Evolutionary conservation across 805 yeast species (phyloP).

Genomic region (Kodamaea kaohsiungensis): DNA sequence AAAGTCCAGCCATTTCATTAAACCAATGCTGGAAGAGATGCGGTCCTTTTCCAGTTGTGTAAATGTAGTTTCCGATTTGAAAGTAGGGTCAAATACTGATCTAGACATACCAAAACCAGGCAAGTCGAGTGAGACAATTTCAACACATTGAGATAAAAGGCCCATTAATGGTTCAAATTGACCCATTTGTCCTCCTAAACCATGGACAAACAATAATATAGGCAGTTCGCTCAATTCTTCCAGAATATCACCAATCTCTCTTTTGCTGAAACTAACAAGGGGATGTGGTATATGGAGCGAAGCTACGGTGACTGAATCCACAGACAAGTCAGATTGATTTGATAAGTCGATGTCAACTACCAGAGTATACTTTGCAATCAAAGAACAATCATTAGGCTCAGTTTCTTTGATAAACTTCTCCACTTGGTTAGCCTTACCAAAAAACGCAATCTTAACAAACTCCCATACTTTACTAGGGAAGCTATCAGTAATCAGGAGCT

Average conservation of each 20-base stretch:
- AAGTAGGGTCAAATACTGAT: slow-evolving; percentile 14
- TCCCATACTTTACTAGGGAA: slow-evolving; percentile 23
- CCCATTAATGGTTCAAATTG: slow-evolving; percentile 79
- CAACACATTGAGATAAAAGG: slow-evolving; percentile 60
- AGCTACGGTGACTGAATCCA: slow-evolving; percentile 38
- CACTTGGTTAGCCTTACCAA: slow-evolving; percentile 32
- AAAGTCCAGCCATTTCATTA: slow-evolving; percentile 44
- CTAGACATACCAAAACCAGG: slow-evolving; percentile 82
- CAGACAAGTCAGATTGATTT: slow-evolving; percentile 17
- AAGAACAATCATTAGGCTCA: slow-evolving; percentile 58
- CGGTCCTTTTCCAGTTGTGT: slow-evolving; percentile 31
- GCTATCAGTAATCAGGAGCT: slow-evolving; percentile 20
- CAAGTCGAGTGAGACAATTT: slow-evolving; percentile 70
- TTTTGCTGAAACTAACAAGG: slow-evolving; percentile 23
- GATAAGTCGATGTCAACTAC: slow-evolving; percentile 40
- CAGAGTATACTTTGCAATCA: slow-evolving; percentile 48
- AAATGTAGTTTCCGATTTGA: slow-evolving; percentile 22
- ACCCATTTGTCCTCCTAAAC: slow-evolving; percentile 85
- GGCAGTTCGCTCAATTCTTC: slow-evolving; percentile 53
- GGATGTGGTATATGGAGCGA: slow-evolving; percentile 55
- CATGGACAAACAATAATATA: slow-evolving; percentile 71
- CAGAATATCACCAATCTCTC: slow-evolving; percentile 29
- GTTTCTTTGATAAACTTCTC: slow-evolving; percentile 41
- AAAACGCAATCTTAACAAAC: slow-evolving; percentile 25
- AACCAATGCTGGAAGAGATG: slow-evolving; percentile 29